Base-by-base conservation (phyloP, 2,329 filamentous ascomycete genomes). In the Cercospora sp. region DNA sequence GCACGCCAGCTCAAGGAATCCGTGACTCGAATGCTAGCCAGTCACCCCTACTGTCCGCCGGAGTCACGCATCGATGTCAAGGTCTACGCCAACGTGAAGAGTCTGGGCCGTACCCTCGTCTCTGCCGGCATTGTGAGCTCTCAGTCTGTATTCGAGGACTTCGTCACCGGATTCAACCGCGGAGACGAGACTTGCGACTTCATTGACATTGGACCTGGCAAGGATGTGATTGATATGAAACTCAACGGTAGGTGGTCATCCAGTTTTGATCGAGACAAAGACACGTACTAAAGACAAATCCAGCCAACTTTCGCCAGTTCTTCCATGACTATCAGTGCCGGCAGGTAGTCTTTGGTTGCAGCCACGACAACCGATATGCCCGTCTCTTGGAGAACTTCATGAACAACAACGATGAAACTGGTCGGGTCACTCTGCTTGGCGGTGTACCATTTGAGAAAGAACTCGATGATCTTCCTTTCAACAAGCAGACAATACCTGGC, bases 281-380 rank as follows among this genome's bases (percentile, higher is more conserved):
- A 51, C 45, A 24, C 12, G 10, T 51, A 70, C 59, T 65, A 57
- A 65, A 24, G n/a, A 63, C 40, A 70, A 87, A 28, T 12, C 24
- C 26, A 61, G 86, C 86, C 71, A 80, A 80, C 28, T 85, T 89
- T 77, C 85, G 85, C 72, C 76, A 86, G 59, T 82, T 85, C 76
- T 78, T 87, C 61, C 81, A 85, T 76, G 85, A 88, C 72, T 85
- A 83, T 70, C 86, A 88, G 72, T 89, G 87, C 74, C 86, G 85
- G 63, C 86, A 88, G 66, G 83, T 89, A 63, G 80, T 89, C 60
- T 80, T 89, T 40, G 88, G 87, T 8, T 88, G 86, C 76, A 85
- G 85, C 13, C 84, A 86, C 67, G 85, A 87, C 77, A 83, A 83
- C 65, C 82, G 84, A 24, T 89, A 87, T 75, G 82, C 83, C 26